Percentiles rank a stretch among this genome's conserved stretches.
Conservation (phyloP, 495 filamentous ascomycete genomes). For the Chlorociboria aeruginascens region DNA sequence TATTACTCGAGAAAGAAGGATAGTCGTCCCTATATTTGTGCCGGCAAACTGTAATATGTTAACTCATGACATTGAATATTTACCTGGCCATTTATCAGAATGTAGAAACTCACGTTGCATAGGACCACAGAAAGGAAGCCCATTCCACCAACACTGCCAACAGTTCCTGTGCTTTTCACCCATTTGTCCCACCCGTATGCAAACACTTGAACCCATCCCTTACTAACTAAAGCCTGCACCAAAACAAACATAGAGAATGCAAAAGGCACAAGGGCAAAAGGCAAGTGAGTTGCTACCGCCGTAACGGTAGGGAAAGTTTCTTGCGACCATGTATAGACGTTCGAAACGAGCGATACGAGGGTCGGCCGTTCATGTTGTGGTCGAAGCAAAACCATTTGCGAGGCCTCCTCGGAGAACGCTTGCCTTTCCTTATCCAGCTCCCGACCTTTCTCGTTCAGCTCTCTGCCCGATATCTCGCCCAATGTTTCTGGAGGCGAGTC, state of each 20-base stretch:
- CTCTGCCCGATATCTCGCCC: neutral
- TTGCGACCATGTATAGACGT: conserved; percentile 40
- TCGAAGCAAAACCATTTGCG: conserved; percentile 1
- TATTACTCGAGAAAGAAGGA: conserved; percentile 52
- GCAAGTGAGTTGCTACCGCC: conserved; percentile 45
- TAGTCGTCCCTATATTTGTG: conserved; percentile 59
- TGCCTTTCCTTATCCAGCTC: conserved; percentile 13
- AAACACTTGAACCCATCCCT: conserved; percentile 56
- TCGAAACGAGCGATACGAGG: conserved; percentile 31
- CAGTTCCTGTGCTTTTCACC: conserved; percentile 50
- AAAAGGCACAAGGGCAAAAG: conserved; percentile 51
- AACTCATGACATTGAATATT: conserved; percentile 1
- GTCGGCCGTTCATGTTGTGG: conserved; percentile 21
- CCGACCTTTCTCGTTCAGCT: conserved; percentile 3
- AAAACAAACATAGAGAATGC: conserved; percentile 57
- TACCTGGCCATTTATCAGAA: neutral
- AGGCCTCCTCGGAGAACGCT: conserved; percentile 12
- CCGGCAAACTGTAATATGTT: conserved; percentile 43
- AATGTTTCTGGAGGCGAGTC: neutral
- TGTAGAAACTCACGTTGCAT: conserved; percentile 45
- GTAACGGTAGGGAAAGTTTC: conserved; percentile 56
- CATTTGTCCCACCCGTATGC: conserved; percentile 57
- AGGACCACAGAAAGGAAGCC: conserved; percentile 53
- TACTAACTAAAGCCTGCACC: conserved; percentile 52
- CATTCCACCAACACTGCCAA: conserved; percentile 55